Base-by-base conservation (phyloP, 1,284 basidiomycete genomes). In the Trametes versicolor region DNA sequence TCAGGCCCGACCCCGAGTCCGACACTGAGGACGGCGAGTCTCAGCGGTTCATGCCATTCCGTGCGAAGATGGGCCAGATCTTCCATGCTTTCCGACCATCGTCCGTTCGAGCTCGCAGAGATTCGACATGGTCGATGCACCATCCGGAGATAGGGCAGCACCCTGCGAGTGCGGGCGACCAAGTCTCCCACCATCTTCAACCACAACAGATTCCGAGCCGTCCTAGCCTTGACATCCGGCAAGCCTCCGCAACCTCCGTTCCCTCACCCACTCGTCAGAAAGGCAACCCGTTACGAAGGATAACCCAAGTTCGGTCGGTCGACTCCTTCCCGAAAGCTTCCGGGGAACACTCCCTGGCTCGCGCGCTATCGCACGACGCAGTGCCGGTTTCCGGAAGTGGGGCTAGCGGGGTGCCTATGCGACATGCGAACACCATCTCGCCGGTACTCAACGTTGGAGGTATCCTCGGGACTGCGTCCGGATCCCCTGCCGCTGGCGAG, bases 81-180 rank as follows among this genome's bases (percentile, higher is more conserved):
- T 79, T 90, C 54, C 83, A 87, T 61, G 84, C 87, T 2, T 81
- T 89, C 53, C 80, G 85, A 2, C 83, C 87, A 1, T 77, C 83
- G 34, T 79, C 82, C 34, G 67, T 74, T 9, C 82, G 84, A 51
- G 72, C 72, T 61, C 79, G 83, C 4, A 75, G 78, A 60, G 82
- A 83, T 54, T 82, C 83, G 3, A 77, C 77, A 12, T 64, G 56
- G 60, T 65, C 67, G 2, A 21, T 68, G 21, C 50, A 64, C 32
- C 63, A 67, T 27, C 72, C 70, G 2, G 65, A 68, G 15, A 53
- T 69, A 19, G 41, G 58, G 23, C 65, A 65, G 25, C 45, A 53
- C 17, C 25, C 62, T 12, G 21, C 41, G 10, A 39, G 34, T 34
- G 57, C 53, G 9, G 52, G 41, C 39, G 58, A 58, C 9, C 58